Evolutionary conservation across 2,329 filamentous ascomycete genomes (phyloP), one percentile per base, ranked within the genome.

Genomic region (Ceratocystis diversiconidia): DNA sequence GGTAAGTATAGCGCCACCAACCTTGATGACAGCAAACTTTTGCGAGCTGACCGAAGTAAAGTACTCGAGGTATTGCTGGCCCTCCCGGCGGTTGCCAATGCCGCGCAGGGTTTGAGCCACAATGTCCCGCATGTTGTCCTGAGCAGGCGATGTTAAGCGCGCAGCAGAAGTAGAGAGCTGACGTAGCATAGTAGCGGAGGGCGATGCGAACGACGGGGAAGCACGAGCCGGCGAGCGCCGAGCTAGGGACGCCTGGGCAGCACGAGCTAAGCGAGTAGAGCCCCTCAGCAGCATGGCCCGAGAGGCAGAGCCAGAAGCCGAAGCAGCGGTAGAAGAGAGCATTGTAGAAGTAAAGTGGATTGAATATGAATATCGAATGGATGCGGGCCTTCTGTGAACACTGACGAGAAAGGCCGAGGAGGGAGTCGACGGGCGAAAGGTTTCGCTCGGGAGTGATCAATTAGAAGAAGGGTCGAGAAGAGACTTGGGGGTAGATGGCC

Each of bases 11-110:
- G 92, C 94, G 69, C 92, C 94, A 68, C 92, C 94, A 65, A 97
- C 92, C 80, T 99, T 99, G 77, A 99, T 95, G 61, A 99, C 92
- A 70, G 92, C 92, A 75, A 97, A 99, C 74, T 95, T 91, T 79
- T 97, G 92, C 44, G 91, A 95, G 57, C 91, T 94, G 68, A 96
- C 92, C 43, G 92, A 96, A 71, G 88, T 94, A 81, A 99, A 99
- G 75, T 97, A 91, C 70, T 92, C 94, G 67, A 97, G 86, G 76
- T 97, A 97, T 77, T 97, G 92, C 79, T 96, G 90, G 69, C 95
- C 90, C 79, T 99, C 92, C 68, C 92, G 83, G 82, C 95, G 95
- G 69, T 91, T 96, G 69, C 91, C 92, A 74, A 97, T 95, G 77
- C 92, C 96, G 79, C 90, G 95, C 71, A 97, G 82, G 68, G 96